These are phyloP conservation scores for Arctostaphylos glauca DNA, from an alignment of 148 eudicot species.

Conservation along the genomic window DNA sequence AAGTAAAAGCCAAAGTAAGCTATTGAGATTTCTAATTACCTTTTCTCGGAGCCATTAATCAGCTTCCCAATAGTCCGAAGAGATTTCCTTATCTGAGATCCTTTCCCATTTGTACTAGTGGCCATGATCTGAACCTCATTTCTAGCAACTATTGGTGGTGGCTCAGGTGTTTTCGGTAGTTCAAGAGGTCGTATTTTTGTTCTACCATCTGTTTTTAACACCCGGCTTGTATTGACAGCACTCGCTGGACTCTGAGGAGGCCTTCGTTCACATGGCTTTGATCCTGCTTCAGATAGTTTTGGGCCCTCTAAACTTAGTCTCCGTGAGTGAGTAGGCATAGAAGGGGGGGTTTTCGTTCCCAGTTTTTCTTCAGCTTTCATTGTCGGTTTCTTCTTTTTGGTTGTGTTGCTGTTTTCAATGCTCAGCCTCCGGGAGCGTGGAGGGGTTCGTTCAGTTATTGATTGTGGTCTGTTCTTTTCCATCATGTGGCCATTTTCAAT, in stretches of 20 bases:
- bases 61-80: conserved; percentile 77
- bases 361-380: conserved; percentile 20
- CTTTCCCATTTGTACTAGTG: conserved; percentile 42
- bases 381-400: conserved; percentile 21
- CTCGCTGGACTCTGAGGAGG: conserved; percentile 29
- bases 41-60: conserved; percentile 81
- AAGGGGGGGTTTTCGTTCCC: conserved; percentile 45
- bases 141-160: conserved; percentile 23
- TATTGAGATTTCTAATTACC: conserved; percentile 28
- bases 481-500: conserved; percentile 31
- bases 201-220: conserved; percentile 23
- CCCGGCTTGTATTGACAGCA: conserved; percentile 15
- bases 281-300: conserved; percentile 25
- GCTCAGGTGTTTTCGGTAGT: conserved; percentile 49
- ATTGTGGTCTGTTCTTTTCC: conserved; percentile 21
- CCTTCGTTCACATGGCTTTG: conserved; percentile 15
- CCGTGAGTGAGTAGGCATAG: conserved; percentile 35
- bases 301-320: conserved; percentile 76
- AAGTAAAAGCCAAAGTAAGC: background rate
- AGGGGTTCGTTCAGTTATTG: conserved; percentile 33
- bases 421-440: conserved; percentile 33
- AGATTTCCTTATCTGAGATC: conserved; percentile 80
- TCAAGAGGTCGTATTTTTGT: conserved; percentile 29
- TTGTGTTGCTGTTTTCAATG: conserved; percentile 33
- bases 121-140: conserved; percentile 23